These are phyloP conservation scores for Flaveria ramosissima DNA, from an alignment of 129 eudicot species.

Conservation along the genomic window DNA sequence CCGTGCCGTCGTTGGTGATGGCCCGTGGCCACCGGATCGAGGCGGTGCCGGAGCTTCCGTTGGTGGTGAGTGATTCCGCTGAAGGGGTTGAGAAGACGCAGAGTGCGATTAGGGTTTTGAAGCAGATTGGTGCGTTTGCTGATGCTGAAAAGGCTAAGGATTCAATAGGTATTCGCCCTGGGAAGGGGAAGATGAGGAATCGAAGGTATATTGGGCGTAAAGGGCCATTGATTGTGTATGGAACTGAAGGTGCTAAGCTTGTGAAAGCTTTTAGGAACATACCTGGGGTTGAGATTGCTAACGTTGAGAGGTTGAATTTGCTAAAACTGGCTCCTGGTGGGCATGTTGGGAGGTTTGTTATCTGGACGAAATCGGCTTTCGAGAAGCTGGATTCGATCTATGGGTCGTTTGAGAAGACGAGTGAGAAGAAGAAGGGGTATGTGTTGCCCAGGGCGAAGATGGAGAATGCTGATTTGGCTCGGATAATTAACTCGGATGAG, in stretches of 20 bases:
- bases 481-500: conserved; percentile 79
- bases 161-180: conserved; percentile 55
- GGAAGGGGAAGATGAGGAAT: conserved; percentile 75
- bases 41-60: conserved; percentile 64
- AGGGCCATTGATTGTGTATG: conserved; percentile 70
- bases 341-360: conserved; percentile 59
- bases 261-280: conserved; percentile 73
- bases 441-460: conserved; percentile 72
- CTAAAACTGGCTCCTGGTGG: conserved; percentile 73
- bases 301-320: conserved; percentile 60
- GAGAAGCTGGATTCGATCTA: conserved; percentile 58
- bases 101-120: conserved; percentile 53
- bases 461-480: conserved; percentile 68
- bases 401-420: conserved; percentile 55
- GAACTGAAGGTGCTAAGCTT: conserved; percentile 65
- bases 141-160: conserved; percentile 77
- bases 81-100: conserved; percentile 67
- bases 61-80: conserved; percentile 53
- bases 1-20: conserved; percentile 61
- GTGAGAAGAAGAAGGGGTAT: conserved; percentile 68
- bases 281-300: conserved; percentile 58
- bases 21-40: conserved; percentile 70
- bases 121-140: conserved; percentile 51
- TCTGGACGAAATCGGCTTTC: conserved; percentile 71
- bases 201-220: conserved; percentile 63